Evolutionary conservation across 2,329 filamentous ascomycete species (phyloP).

Genomic region (Simplicillium aogashimaense): DNA sequence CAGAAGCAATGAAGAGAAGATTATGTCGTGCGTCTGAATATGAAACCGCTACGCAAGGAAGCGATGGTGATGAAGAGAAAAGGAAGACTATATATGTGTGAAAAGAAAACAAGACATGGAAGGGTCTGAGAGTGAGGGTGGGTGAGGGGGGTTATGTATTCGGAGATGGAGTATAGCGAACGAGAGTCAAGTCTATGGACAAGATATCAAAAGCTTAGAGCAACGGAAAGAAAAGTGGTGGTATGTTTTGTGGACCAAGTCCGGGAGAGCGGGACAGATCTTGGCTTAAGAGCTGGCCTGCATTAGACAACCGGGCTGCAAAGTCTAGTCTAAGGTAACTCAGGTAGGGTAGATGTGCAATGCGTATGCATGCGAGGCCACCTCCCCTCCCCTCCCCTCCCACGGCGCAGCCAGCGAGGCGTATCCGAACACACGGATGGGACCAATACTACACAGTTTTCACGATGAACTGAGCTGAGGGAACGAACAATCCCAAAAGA

Average conservation of each 20-base stretch:
- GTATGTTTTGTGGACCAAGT: background rate
- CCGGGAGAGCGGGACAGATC: constrained; percentile 7
- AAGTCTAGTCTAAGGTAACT: too few relatives aligned
- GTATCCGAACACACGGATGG: too few relatives aligned
- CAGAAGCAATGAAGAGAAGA: background rate
- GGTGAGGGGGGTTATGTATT: constrained; percentile 7
- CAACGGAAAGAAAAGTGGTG: too few relatives aligned
- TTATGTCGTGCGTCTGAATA: background rate
- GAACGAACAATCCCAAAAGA: too few relatives aligned
- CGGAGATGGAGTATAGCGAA: constrained; percentile 1
- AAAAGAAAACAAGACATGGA: constrained; percentile 1
- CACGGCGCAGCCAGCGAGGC: too few relatives aligned
- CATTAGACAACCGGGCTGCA: constrained; percentile 4
- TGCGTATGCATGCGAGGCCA: too few relatives aligned
- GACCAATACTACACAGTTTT: too few relatives aligned
- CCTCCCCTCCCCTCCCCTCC: too few relatives aligned
- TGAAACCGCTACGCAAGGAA: background rate
- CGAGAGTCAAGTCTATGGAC: too few relatives aligned
- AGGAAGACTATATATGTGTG: constrained; percentile 5
- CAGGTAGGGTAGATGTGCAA: too few relatives aligned
- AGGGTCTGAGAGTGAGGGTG: background rate
- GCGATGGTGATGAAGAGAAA: constrained; percentile 1
- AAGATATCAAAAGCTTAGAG: too few relatives aligned
- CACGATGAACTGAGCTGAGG: too few relatives aligned
- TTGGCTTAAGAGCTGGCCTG: constrained; percentile 7